Conservation (phyloP, 352 stramenopile genomes). For the Elongisporangium senticosum region DNA sequence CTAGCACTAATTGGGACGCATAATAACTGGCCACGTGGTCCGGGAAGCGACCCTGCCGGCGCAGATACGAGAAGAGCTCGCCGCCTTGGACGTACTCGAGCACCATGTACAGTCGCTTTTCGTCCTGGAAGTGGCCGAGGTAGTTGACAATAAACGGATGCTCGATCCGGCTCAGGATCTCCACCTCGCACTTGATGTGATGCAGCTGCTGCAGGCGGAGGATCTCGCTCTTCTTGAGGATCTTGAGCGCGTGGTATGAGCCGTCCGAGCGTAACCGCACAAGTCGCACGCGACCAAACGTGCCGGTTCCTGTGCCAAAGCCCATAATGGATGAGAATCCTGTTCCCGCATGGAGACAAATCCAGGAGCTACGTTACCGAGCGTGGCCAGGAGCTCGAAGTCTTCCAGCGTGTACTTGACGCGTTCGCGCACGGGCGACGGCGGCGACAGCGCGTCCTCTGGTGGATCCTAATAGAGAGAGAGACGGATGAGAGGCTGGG, state of each 20-base stretch:
- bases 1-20: slow-evolving; percentile 81
- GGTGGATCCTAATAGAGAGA: slow-evolving; percentile 24
- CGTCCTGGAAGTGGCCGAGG: slow-evolving; percentile 86
- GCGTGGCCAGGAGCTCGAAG: slow-evolving; percentile 74
- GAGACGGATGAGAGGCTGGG: background rate
- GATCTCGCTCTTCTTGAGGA: slow-evolving; percentile 91
- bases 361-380: slow-evolving; percentile 23
- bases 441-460: slow-evolving; percentile 47
- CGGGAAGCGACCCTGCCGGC: slow-evolving; percentile 69
- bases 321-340: background rate
- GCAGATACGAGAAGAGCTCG: slow-evolving; percentile 90
- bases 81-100: slow-evolving; percentile 91
- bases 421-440: slow-evolving; percentile 35
- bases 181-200: slow-evolving; percentile 91
- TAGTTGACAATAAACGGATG: slow-evolving; percentile 91
- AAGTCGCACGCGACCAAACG: slow-evolving; percentile 85
- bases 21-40: slow-evolving; percentile 89
- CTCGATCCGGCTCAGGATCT: slow-evolving; percentile 81
- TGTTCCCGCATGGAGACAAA: background rate
- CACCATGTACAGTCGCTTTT: slow-evolving; percentile 84
- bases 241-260: slow-evolving; percentile 85
- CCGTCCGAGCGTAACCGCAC: slow-evolving; percentile 58
- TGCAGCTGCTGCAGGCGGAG: slow-evolving; percentile 85
- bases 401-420: slow-evolving; percentile 48
- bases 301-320: slow-evolving; percentile 56